Percentiles rank a stretch among this genome's conserved stretches.
phyloP scores from a whole-genome alignment of 768 basidiomycete genomes.

The Suillus placidus region DNA sequence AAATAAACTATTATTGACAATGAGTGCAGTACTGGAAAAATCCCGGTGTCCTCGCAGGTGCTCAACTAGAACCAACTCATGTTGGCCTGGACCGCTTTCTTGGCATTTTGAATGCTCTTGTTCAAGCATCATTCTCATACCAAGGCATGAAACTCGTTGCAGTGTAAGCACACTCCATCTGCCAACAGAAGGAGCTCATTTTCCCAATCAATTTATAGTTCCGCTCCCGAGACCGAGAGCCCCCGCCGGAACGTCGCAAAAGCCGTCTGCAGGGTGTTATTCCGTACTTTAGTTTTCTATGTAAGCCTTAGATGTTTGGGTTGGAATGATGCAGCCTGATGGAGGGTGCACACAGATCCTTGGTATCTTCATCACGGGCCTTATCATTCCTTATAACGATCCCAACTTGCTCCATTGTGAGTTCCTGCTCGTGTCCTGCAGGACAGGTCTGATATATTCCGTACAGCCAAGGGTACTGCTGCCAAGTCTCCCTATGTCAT shows the following conservation, averaged over 20 bases:
- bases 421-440: conserved; percentile 14
- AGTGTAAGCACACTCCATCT: conserved; percentile 47
- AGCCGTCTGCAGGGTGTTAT: conserved; percentile 77
- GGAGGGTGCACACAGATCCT: conserved; percentile 48
- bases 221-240: conserved; percentile 76
- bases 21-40: conserved; percentile 61
- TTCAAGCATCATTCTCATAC: conserved; percentile 73
- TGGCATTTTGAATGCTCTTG: conserved; percentile 43
- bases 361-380: conserved; percentile 68
- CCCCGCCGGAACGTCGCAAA: conserved; percentile 79
- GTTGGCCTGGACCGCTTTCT: conserved; percentile 44
- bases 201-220: conserved; percentile 39
- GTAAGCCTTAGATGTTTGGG: conserved; percentile 33
- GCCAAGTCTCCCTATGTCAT: conserved; percentile 82
- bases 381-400: conserved; percentile 75
- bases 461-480: conserved; percentile 51
- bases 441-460: conserved; percentile 40
- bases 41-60: conserved; percentile 53
- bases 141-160: conserved; percentile 78
- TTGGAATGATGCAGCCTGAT: neutral
- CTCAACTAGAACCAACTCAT: conserved; percentile 33
- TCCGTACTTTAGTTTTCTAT: conserved; percentile 80
- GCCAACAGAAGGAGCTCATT: conserved; percentile 9
- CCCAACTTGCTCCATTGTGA: conserved; percentile 44
- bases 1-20: neutral